These are phyloP conservation scores for Pseudoperonospora humuli DNA, from an alignment of 352 stramenopile species.

Conservation along the genomic window DNA sequence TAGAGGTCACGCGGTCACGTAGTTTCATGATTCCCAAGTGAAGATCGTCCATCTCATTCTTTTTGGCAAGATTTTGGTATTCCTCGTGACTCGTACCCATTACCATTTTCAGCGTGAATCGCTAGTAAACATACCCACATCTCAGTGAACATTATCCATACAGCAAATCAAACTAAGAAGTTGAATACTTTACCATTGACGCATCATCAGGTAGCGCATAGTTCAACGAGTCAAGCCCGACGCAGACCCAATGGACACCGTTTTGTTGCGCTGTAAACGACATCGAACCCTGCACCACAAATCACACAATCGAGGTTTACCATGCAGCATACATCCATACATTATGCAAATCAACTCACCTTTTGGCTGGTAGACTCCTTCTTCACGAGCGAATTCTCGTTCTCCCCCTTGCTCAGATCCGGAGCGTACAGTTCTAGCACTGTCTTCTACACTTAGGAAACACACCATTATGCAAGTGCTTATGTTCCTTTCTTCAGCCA, in stretches of 20 bases:
- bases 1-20: conserved; percentile 57
- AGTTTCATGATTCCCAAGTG: conserved; percentile 77
- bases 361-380: conserved; percentile 49
- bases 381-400: conserved; percentile 46
- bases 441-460: conserved; percentile 39
- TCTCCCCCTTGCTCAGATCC: conserved; percentile 24
- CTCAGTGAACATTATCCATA: not conserved
- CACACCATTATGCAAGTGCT: not conserved
- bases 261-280: conserved; percentile 56
- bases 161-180: not conserved
- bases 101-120: conserved; percentile 55
- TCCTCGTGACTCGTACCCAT: conserved; percentile 70
- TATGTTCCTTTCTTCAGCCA: not conserved
- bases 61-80: conserved; percentile 78
- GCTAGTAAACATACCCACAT: conserved; percentile 23
- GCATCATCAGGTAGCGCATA: conserved; percentile 46
- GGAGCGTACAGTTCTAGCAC: conserved; percentile 53
- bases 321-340: not conserved
- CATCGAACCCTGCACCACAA: conserved; percentile 38
- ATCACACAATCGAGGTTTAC: not conserved
- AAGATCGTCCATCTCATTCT: conserved; percentile 76
- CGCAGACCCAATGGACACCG: conserved; percentile 66
- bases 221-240: conserved; percentile 59
- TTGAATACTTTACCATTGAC: conserved; percentile 41
- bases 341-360: conserved; percentile 12